Percentiles rank a stretch among this genome's conserved stretches.
These are phyloP conservation scores for Craterostigma plantagineum DNA, from an alignment of 257 asterid species.

Conservation along the genomic window DNA sequence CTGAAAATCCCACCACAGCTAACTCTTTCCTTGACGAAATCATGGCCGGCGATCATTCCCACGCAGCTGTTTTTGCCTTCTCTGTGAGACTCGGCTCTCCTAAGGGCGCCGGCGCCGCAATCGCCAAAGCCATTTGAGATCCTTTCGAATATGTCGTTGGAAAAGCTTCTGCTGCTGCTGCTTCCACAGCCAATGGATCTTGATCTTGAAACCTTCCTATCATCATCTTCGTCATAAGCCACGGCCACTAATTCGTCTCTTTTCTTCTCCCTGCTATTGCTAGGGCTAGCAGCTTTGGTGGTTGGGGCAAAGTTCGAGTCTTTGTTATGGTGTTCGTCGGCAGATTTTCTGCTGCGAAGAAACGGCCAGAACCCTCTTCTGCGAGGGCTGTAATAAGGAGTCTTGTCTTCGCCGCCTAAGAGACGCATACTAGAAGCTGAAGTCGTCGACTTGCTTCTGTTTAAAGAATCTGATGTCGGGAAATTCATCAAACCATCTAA, in stretches of 20 bases:
- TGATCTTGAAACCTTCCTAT: slow-evolving; percentile 39
- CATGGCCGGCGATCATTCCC: slow-evolving; percentile 13
- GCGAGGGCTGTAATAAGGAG: slow-evolving; percentile 14
- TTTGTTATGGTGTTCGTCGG: no score
- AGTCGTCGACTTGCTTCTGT: slow-evolving; percentile 59
- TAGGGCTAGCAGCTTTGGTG: slow-evolving; percentile 10
- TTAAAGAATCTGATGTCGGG: slow-evolving; percentile 18
- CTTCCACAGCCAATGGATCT: slow-evolving; percentile 65
- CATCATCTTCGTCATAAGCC: slow-evolving; percentile 24
- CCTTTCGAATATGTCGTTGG: slow-evolving; percentile 39
- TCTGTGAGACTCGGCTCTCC: slow-evolving; percentile 66
- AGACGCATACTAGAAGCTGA: slow-evolving; percentile 35
- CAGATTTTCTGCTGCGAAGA: slow-evolving; percentile 23
- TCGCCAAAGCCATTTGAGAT: slow-evolving; percentile 49
- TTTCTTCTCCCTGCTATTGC: slow-evolving; percentile 21
- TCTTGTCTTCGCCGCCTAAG: slow-evolving; percentile 25
- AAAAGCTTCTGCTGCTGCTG: slow-evolving; percentile 48
- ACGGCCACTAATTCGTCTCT: slow-evolving; percentile 25
- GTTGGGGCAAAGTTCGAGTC: slow-evolving; percentile 28
- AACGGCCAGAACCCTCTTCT: slow-evolving; percentile 70
- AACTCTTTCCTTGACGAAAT: slow-evolving; percentile 28
- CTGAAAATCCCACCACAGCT: slow-evolving; percentile 50
- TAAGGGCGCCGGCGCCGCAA: slow-evolving; percentile 54
- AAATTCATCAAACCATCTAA: no score
- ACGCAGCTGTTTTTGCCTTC: slow-evolving; percentile 18